Base-by-base conservation (phyloP, 2,329 filamentous ascomycete species). In the Grosmannia serpens region DNA sequence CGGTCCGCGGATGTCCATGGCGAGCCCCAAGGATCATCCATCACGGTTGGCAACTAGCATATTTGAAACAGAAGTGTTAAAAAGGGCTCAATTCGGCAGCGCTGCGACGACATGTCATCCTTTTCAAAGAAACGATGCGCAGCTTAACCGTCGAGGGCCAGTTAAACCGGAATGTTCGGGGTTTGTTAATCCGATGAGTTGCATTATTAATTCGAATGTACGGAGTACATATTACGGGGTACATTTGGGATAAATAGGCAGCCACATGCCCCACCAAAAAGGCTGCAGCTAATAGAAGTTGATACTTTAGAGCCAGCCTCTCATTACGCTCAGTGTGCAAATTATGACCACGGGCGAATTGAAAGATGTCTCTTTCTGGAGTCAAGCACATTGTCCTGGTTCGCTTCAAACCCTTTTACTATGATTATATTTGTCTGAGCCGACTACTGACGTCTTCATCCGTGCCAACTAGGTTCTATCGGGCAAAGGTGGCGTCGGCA, bases 401-500 rank as follows among this genome's bases (percentile, higher is more conserved):
- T 15, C 46, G 69, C 15, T 29, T 27, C 27, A 49, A 33, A 3
- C 54, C 54, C 38, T 17, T 17, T 29, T 11, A 8, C 24, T n/a
- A 2, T 20, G 31, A 2, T 8, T 22, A 2, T 24, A 10, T 4
- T 47, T 17, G 17, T 8, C 11, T 13, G 13, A 27, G 3, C 27
- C 33, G 22, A 49, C 13, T 29, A 24, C 49, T 59, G 22, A 55
- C 47, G 15, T 20, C 13, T 26, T 27, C 33, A 22, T 15, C 4
- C 24, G 46, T 58, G 44, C 64, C 56, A 46, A 53, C 24, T 56
- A 84, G 81, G 81, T 92, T 62, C 86, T 99, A 53, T 97, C 94
- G 15, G 94, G 94, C 66, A 99, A 99, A 80, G 94, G 94, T 68
- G 94, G 94, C 65, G 94, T 99, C 24, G 94, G 94, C 60, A 99